Percentiles rank a stretch among this genome's conserved stretches.
These are phyloP conservation scores for Dichomitus squalens DNA, from an alignment of 1,284 basidiomycete species.

Conservation along the genomic window DNA sequence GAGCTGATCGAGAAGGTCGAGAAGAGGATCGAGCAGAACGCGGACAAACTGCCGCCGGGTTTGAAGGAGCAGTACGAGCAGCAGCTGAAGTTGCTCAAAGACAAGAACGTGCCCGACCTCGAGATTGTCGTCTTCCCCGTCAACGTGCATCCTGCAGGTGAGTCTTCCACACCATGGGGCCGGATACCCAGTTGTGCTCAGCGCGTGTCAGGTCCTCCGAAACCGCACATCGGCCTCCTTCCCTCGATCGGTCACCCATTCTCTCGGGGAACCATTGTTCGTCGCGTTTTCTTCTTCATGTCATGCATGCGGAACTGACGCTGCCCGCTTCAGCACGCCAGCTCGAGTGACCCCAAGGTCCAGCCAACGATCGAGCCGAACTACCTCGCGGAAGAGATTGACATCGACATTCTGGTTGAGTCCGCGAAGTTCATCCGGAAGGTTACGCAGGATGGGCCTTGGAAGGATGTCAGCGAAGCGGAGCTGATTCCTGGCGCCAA, in stretches of 20 bases:
- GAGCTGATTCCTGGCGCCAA: slow-evolving; percentile 19
- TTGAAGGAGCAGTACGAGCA: slow-evolving; percentile 18
- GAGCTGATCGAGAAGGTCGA: slow-evolving; percentile 6
- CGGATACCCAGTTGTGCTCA: neutral
- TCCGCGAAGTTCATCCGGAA: slow-evolving; percentile 39
- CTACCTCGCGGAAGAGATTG: slow-evolving; percentile 42
- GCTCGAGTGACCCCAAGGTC: slow-evolving; percentile 37
- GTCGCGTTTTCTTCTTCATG: neutral
- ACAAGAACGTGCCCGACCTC: slow-evolving; percentile 18
- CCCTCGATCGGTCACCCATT: slow-evolving; percentile 25
- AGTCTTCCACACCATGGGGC: neutral
- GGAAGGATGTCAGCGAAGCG: slow-evolving; percentile 4
- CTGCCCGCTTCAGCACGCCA: slow-evolving; percentile 31
- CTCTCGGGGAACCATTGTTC: slow-evolving; percentile 40
- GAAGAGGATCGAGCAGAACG: neutral
- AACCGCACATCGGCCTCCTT: slow-evolving; percentile 21
- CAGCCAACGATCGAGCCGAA: slow-evolving; percentile 44
- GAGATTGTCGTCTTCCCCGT: too few species aligned
- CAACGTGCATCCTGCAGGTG: slow-evolving; percentile 12
- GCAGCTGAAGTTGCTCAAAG: slow-evolving; percentile 14
- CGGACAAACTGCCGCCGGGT: slow-evolving; percentile 7
- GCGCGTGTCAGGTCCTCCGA: slow-evolving; percentile 11
- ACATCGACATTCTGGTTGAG: slow-evolving; percentile 39
- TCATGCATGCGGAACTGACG: neutral
- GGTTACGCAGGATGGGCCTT: slow-evolving; percentile 4